Evolutionary conservation across 1,139 yeast species (phyloP), one percentile per base, ranked within the genome.

Genomic region (Yamadazyma friedrichii): DNA sequence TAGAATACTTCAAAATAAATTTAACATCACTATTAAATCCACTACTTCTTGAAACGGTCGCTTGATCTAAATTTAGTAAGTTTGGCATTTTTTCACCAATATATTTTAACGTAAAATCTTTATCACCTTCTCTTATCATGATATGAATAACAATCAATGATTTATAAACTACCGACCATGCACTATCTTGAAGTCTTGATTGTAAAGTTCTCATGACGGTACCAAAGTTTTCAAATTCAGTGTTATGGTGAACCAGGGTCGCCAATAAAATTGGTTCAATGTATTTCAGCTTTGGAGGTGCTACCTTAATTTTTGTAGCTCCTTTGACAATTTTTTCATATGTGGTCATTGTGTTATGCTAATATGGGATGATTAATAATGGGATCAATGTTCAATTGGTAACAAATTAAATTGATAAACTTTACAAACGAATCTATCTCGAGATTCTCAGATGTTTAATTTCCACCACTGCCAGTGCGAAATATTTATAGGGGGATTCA

Each of bases 241-340:
- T 55, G 8, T 62, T 54, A 46, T 67, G 71, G 42, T 67, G 72
- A 31, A 62, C 56, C 46, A 67, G 65, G 0, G 97, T 88, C 4
- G 95, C 84, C 70, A 85, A 76, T 37, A 93, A 74, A 43, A 93
- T 87, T 1, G 98, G 98, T 63, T 89, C 96, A 42, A 91, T 84
- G 59, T 93, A 94, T 60, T 94, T 93, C 34, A 95, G 85, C 65
- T 93, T 93, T 12, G 98, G 98, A 22, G 98, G 96, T n/a, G 98
- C 98, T 67, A 89, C 80, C 76, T 82, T 68, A 41, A 70, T 66
- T 50, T 70, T 71, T 46, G 78, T 74, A 49, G 78, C 77, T 15
- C 77, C 77, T 53, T 72, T 67, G 42, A 70, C 76, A 37, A 70
- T 67, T 53, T 71, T 68, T 45, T 69, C 76, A 50, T 70, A 70